These are phyloP conservation scores for Ustilago lituana DNA, from an alignment of 1,284 basidiomycete genomes.

Conservation along the genomic window DNA sequence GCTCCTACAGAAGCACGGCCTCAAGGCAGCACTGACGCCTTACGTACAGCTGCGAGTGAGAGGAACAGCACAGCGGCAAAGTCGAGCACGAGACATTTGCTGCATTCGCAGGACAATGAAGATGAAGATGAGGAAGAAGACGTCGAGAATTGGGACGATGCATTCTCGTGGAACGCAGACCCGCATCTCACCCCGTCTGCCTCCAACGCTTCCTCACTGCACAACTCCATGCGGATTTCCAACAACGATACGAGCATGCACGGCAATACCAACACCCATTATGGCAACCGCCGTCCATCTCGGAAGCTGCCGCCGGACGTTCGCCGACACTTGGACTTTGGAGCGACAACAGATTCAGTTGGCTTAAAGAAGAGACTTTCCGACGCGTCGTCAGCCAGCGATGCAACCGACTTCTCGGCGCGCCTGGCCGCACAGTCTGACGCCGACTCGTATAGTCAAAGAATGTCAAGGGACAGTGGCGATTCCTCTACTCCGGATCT, in stretches of 20 bases:
- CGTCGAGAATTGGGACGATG: slow-evolving; percentile 52
- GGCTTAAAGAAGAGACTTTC: slow-evolving; percentile 5
- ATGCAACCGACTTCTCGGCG: slow-evolving; percentile 34
- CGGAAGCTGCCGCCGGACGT: slow-evolving; percentile 1
- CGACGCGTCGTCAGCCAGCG: slow-evolving; percentile 18
- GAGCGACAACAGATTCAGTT: background rate
- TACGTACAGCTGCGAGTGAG: background rate
- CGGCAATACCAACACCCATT: background rate
- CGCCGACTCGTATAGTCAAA: slow-evolving; percentile 6
- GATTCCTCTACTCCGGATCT: background rate
- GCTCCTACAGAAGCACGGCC: slow-evolving; percentile 4
- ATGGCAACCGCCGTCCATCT: background rate
- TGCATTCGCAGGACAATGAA: background rate
- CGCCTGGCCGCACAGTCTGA: slow-evolving; percentile 41
- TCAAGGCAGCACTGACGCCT: background rate
- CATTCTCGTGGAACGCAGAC: slow-evolving; percentile 42
- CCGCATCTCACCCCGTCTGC: slow-evolving; percentile 14
- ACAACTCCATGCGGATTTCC: background rate
- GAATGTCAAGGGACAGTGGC: slow-evolving; percentile 7
- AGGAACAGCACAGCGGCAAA: background rate
- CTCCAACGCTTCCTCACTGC: slow-evolving; percentile 15
- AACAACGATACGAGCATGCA: background rate
- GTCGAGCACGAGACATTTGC: background rate
- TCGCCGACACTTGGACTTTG: slow-evolving; percentile 5
- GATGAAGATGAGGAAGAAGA: slow-evolving; percentile 35